A percentile compares a stretch with the other conserved stretches of the same genome.
These are phyloP conservation scores for Oryza punctata DNA, from an alignment of 176 grass and related monocot species.

Conservation along the genomic window DNA sequence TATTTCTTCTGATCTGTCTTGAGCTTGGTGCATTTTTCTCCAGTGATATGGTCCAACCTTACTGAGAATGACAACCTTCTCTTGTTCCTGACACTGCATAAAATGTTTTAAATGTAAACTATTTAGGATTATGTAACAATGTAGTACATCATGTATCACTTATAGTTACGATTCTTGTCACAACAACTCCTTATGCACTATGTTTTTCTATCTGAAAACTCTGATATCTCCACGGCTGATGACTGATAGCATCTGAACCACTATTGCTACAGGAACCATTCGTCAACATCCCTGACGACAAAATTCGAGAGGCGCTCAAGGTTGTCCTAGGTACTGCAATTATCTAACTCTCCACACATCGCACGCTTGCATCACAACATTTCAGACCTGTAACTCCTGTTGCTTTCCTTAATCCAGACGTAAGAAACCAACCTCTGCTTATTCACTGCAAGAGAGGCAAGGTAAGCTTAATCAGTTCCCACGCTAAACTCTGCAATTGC, in stretches of 20 bases:
- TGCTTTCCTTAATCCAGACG: slow-evolving; percentile 49
- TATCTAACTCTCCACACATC: slow-evolving; percentile 5
- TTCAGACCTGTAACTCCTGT: slow-evolving; percentile 14
- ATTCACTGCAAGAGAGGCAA: slow-evolving; percentile 90
- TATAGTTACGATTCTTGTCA: neutral
- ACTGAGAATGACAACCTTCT: neutral
- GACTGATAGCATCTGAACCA: slow-evolving; percentile 19
- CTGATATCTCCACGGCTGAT: neutral
- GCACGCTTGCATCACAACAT: slow-evolving; percentile 14
- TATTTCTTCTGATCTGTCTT: slow-evolving; percentile 16
- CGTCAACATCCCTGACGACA: slow-evolving; percentile 62
- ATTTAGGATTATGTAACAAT: neutral
- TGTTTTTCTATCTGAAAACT: neutral
- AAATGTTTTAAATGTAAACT: neutral
- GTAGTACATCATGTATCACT: neutral
- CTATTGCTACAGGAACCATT: slow-evolving; percentile 61
- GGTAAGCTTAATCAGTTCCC: slow-evolving; percentile 21
- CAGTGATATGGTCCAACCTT: neutral
- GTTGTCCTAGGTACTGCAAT: slow-evolving; percentile 66
- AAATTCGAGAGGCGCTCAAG: slow-evolving; percentile 72
- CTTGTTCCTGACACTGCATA: neutral
- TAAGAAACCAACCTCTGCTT: slow-evolving; percentile 71
- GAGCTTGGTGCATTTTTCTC: slow-evolving; percentile 20
- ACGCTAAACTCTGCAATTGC: neutral
- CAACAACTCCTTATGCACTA: neutral